A percentile compares a stretch with the other conserved stretches of the same genome.
These are phyloP conservation scores for Nigrospora oryzae DNA, from an alignment of 2,329 filamentous ascomycete species.

Conservation along the genomic window DNA sequence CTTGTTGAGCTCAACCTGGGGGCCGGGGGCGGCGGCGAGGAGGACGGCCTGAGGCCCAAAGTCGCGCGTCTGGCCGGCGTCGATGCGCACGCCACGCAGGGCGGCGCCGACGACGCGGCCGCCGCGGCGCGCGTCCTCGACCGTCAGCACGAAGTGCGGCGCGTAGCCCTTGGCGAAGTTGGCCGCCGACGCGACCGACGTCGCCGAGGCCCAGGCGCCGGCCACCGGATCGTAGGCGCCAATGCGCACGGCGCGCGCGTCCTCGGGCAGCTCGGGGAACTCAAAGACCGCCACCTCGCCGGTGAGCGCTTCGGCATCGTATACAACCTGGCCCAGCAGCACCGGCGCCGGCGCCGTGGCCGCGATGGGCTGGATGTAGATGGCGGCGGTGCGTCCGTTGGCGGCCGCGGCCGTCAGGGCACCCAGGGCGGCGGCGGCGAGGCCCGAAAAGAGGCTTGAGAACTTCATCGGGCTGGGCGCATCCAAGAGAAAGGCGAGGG, in stretches of 20 bases:
- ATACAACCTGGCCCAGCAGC: slow-evolving; percentile 48
- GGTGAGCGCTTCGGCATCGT: slow-evolving; percentile 37
- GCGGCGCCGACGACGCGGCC: slow-evolving; percentile 36
- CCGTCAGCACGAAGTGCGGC: slow-evolving; percentile 45
- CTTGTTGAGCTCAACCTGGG: slow-evolving; percentile 52
- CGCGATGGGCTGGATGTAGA: slow-evolving; percentile 46
- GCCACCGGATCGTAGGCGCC: slow-evolving; percentile 45
- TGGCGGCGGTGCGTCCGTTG: slow-evolving; percentile 32
- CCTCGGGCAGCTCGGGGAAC: slow-evolving; percentile 40
- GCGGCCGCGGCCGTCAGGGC: slow-evolving; percentile 24
- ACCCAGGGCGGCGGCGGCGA: slow-evolving; percentile 19
- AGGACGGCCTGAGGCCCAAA: slow-evolving; percentile 54
- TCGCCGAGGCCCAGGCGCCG: slow-evolving; percentile 42
- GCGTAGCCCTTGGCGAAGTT: slow-evolving; percentile 56
- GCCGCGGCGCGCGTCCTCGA: slow-evolving; percentile 25
- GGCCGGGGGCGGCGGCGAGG: slow-evolving; percentile 36
- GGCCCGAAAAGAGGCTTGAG: slow-evolving; percentile 27
- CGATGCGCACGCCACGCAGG: slow-evolving; percentile 48
- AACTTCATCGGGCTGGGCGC: slow-evolving; percentile 28
- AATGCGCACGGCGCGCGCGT: slow-evolving; percentile 42
- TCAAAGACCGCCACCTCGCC: slow-evolving; percentile 46
- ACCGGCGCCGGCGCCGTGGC: slow-evolving; percentile 22
- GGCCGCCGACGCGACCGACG: slow-evolving; percentile 43
- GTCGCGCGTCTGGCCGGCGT: slow-evolving; percentile 56
- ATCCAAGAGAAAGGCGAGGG: slow-evolving; percentile 1